Conservation (phyloP, 768 basidiomycete genomes). For the Neoboletus magnificus region DNA sequence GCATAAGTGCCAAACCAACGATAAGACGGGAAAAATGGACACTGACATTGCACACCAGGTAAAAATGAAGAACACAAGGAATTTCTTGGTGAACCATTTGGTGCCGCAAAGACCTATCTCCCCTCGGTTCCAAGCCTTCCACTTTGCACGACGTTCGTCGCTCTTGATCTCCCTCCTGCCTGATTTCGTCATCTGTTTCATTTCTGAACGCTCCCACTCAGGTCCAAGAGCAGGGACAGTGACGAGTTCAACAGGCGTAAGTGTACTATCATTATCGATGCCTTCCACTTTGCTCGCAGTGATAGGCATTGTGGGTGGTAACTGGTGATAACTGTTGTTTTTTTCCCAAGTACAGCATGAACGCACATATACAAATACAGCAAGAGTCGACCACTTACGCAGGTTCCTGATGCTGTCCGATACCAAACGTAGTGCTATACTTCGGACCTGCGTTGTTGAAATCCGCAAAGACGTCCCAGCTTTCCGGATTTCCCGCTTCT, state of each 20-base stretch:
- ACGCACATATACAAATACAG: not conserved
- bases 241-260: slow-evolving; percentile 74
- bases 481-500: slow-evolving; percentile 37
- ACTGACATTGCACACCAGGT: slow-evolving; percentile 55
- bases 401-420: slow-evolving; percentile 36
- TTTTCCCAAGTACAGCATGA: slow-evolving; percentile 4
- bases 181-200: slow-evolving; percentile 72
- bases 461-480: slow-evolving; percentile 84
- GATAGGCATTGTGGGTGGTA: slow-evolving; percentile 30
- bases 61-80: slow-evolving; percentile 68
- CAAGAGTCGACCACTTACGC: slow-evolving; percentile 40
- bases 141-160: slow-evolving; percentile 53
- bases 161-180: slow-evolving; percentile 61
- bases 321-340: slow-evolving; percentile 42
- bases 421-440: slow-evolving; percentile 63
- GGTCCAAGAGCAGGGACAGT: slow-evolving; percentile 90
- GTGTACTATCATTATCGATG: slow-evolving; percentile 29
- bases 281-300: slow-evolving; percentile 35
- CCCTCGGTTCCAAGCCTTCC: slow-evolving; percentile 76
- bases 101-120: slow-evolving; percentile 75
- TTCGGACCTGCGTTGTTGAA: slow-evolving; percentile 84
- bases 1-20: slow-evolving; percentile 1
- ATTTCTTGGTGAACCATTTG: slow-evolving; percentile 68
- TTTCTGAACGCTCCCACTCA: slow-evolving; percentile 82
- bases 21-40: not conserved